Conservation (phyloP, 1,284 basidiomycete genomes). For the Vanrija pseudolonga region DNA sequence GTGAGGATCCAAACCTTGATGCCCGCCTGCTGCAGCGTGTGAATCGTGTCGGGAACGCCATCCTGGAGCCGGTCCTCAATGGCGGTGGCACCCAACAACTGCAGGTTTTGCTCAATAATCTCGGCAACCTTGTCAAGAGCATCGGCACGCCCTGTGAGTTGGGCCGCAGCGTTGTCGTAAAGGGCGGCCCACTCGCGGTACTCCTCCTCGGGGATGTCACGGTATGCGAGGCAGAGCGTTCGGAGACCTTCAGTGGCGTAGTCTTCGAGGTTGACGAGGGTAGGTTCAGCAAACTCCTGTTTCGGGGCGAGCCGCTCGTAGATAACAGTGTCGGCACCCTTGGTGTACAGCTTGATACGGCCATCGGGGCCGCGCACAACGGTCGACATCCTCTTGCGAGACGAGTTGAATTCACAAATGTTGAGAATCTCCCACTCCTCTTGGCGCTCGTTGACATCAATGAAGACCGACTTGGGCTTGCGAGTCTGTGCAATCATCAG, state of each 20-base stretch:
- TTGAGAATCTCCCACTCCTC: conserved; percentile 90
- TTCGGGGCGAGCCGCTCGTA: conserved; percentile 73
- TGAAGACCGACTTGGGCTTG: conserved; percentile 91
- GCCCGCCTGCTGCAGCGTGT: conserved; percentile 94
- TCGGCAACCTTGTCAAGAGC: conserved; percentile 93
- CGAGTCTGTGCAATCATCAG: conserved; percentile 61
- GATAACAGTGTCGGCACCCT: conserved; percentile 98
- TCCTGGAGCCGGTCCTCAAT: conserved; percentile 99
- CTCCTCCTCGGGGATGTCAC: conserved; percentile 85
- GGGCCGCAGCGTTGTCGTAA: conserved; percentile 86
- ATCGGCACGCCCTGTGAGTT: conserved; percentile 87
- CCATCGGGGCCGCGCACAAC: conserved; percentile 84
- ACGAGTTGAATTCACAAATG: conserved; percentile 98
- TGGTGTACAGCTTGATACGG: conserved; percentile 90
- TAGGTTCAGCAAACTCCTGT: conserved; percentile 82
- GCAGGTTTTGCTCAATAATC: conserved; percentile 89
- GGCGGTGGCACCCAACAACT: conserved; percentile 90
- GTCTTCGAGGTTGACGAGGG: conserved; percentile 88
- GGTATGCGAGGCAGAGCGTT: conserved; percentile 92
- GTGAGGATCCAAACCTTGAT: conserved; percentile 99
- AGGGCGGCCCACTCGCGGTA: conserved; percentile 84
- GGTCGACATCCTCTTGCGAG: conserved; percentile 96
- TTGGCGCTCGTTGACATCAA: conserved; percentile 68
- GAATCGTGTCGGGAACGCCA: conserved; percentile 96
- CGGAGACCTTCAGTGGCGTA: conserved; percentile 95